Percentiles rank a stretch among this genome's conserved stretches.
phyloP scores from a whole-genome alignment of 768 basidiomycete genomes.

The Peribolospora baueri region DNA sequence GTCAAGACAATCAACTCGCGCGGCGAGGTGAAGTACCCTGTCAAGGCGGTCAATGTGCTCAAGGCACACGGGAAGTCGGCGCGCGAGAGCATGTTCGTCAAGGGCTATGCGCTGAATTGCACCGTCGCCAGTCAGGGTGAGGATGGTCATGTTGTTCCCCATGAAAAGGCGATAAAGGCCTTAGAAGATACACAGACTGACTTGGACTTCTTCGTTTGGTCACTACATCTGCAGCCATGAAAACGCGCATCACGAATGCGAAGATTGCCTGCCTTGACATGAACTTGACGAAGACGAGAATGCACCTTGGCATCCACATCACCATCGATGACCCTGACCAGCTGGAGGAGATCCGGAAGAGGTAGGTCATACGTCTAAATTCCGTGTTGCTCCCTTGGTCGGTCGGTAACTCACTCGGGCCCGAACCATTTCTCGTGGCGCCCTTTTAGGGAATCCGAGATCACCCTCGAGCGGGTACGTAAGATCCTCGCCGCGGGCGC shows the following conservation, averaged over 20 bases:
- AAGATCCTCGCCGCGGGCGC: conserved; percentile 91
- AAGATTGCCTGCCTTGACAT: conserved; percentile 98
- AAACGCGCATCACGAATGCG: conserved; percentile 69
- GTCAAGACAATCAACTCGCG: conserved; percentile 81
- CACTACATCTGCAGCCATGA: conserved; percentile 48
- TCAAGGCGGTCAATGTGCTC: conserved; percentile 93
- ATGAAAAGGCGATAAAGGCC: neutral
- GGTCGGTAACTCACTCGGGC: too few relatives aligned
- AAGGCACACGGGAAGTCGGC: conserved; percentile 95
- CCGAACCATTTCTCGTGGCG: neutral
- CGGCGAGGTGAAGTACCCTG: conserved; percentile 94
- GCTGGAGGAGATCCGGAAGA: conserved; percentile 79
- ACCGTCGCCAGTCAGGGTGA: conserved; percentile 94
- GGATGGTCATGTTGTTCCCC: conserved; percentile 7
- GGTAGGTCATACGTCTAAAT: conserved; percentile 27
- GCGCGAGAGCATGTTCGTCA: conserved; percentile 77
- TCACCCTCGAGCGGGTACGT: conserved; percentile 78
- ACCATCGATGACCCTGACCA: conserved; percentile 89
- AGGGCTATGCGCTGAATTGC: conserved; percentile 93
- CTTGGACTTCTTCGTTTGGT: neutral
- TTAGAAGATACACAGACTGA: neutral
- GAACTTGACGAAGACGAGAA: conserved; percentile 81
- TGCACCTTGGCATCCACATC: conserved; percentile 95
- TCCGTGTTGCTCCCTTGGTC: too few relatives aligned
- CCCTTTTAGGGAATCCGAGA: conserved; percentile 57